Percentiles rank a stretch among this genome's conserved stretches.
Evolutionary conservation across 75 land plant genomes (phyloP).

Genomic region (Pinus tabuliformis): DNA sequence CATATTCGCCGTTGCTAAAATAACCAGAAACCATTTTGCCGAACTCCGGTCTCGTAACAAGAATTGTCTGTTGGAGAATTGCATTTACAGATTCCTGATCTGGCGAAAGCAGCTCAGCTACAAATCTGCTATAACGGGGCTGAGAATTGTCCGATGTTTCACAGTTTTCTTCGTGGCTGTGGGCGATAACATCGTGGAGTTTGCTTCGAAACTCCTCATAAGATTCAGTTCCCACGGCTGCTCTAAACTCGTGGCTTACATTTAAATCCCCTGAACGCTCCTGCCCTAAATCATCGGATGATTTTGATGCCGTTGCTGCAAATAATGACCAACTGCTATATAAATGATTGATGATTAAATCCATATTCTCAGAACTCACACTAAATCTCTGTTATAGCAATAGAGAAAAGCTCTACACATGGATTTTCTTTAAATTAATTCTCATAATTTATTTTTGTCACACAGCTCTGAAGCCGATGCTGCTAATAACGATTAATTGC

Average conservation of each 20-base stretch:
- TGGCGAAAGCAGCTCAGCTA: conserved; percentile 37
- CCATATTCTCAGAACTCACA: too few relatives aligned
- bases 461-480: too few relatives aligned
- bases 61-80: background rate
- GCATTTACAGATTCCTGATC: conserved; percentile 35
- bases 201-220: conserved; percentile 42
- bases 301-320: background rate
- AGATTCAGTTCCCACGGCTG: conserved; percentile 51
- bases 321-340: too few relatives aligned
- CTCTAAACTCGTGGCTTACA: conserved; percentile 35
- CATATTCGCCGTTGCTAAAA: conserved; percentile 34
- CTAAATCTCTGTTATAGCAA: too few relatives aligned
- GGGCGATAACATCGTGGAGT: conserved; percentile 18
- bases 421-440: too few relatives aligned
- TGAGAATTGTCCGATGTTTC: conserved; percentile 21
- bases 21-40: conserved; percentile 23
- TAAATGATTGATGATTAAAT: too few relatives aligned
- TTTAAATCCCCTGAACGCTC: background rate
- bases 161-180: background rate
- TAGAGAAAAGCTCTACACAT: too few relatives aligned
- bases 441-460: too few relatives aligned
- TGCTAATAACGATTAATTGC: too few relatives aligned
- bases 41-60: background rate
- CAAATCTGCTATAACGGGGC: conserved; percentile 32
- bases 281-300: background rate